phyloP scores from a whole-genome alignment of 2,329 filamentous ascomycete species.

The Aspergillus pseudoglaucus region DNA sequence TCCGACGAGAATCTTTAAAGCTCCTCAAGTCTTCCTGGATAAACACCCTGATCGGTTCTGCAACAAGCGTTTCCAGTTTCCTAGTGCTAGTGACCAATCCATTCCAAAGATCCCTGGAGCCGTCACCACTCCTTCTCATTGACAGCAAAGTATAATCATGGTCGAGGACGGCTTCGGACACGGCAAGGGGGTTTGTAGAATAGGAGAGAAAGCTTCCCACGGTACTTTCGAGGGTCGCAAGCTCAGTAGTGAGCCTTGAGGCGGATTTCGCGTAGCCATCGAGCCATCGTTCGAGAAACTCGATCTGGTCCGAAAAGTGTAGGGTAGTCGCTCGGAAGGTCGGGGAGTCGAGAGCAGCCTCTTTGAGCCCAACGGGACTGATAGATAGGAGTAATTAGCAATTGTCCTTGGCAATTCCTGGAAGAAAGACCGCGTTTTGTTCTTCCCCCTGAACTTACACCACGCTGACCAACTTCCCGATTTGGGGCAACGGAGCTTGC shows the following conservation, averaged over 20 bases:
- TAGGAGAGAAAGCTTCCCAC: constrained; percentile 71
- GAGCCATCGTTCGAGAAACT: constrained; percentile 87
- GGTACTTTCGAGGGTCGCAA: constrained; percentile 69
- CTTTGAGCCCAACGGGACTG: constrained; percentile 78
- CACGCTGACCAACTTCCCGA: constrained; percentile 42
- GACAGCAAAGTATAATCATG: constrained; percentile 91
- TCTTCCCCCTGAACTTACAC: constrained; percentile 28
- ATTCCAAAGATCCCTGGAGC: constrained; percentile 80
- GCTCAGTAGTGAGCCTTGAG: constrained; percentile 56
- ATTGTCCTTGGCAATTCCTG: background rate
- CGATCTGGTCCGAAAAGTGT: constrained; percentile 88
- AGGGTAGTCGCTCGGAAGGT: constrained; percentile 82
- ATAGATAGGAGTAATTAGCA: constrained; percentile 9
- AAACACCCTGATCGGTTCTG: constrained; percentile 77
- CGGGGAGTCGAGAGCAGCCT: constrained; percentile 92
- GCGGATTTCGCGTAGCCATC: constrained; percentile 61
- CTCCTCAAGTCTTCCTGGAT: constrained; percentile 69
- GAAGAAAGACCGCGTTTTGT: background rate
- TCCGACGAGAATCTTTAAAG: constrained; percentile 77
- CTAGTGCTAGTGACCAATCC: constrained; percentile 67
- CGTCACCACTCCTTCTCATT: constrained; percentile 76
- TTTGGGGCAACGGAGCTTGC: constrained; percentile 31
- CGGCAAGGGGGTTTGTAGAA: constrained; percentile 63
- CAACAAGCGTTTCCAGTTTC: constrained; percentile 67
- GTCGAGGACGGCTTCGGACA: constrained; percentile 81